Conservation (phyloP, 257 asterid species). For the Fraxinus pennsylvanica region DNA sequence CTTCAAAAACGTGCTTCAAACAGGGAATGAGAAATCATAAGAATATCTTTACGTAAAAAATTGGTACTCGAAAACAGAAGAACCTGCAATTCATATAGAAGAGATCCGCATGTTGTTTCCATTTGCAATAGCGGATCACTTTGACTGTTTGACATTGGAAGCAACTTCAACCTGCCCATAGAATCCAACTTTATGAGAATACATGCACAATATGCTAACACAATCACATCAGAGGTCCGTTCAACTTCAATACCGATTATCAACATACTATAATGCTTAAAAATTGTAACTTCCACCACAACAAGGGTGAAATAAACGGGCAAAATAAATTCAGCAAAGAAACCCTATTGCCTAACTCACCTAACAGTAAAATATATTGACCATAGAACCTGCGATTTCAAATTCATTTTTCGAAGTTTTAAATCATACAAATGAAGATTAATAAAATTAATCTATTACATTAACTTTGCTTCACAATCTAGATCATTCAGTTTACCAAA, state of each 20-base stretch:
- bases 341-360: background rate
- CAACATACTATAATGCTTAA: background rate
- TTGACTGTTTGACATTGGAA: constrained; percentile 42
- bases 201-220: background rate
- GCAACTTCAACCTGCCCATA: constrained; percentile 37
- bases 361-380: background rate
- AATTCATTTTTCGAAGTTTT: background rate
- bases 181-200: constrained; percentile 10
- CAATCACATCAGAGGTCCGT: background rate
- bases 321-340: background rate
- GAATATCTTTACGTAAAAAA: background rate
- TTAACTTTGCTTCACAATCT: constrained; percentile 1
- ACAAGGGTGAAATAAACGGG: too few relatives aligned
- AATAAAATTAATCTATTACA: background rate
- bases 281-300: too few relatives aligned
- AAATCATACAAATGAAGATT: background rate
- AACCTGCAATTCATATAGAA: constrained; percentile 87
- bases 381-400: background rate
- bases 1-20: background rate
- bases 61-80: background rate
- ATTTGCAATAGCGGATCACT: constrained; percentile 44
- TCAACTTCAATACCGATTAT: constrained; percentile 12
- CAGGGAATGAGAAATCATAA: background rate
- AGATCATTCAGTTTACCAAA: background rate
- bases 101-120: constrained; percentile 88